Conservation (phyloP, 2,329 filamentous ascomycete species). For the Neofusicoccum parvum region DNA sequence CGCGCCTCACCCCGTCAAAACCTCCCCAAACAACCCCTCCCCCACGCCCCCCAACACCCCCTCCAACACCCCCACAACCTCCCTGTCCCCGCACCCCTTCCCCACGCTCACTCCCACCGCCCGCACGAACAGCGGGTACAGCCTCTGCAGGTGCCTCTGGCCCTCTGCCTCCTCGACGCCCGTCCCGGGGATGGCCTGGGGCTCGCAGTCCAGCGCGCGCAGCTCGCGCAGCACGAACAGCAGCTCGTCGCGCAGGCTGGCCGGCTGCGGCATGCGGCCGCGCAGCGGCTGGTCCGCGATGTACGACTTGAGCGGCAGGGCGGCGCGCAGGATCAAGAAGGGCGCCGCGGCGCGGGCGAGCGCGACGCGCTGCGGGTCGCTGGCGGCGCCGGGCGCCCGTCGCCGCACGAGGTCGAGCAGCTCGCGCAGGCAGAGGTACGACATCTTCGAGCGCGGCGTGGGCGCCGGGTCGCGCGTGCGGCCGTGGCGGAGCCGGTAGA, state of each 20-base stretch:
- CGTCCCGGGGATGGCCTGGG: constrained; percentile 63
- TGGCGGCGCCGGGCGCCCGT: constrained; percentile 50
- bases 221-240: constrained; percentile 69
- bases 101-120: constrained; percentile 58
- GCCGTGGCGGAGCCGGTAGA: constrained; percentile 69
- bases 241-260: constrained; percentile 78
- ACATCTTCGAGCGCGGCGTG: constrained; percentile 69
- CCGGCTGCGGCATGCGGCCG: constrained; percentile 84
- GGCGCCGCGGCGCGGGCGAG: constrained; percentile 77
- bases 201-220: constrained; percentile 68
- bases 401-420: constrained; percentile 62
- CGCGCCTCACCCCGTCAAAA: neutral
- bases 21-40: constrained; percentile 38
- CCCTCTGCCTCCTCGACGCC: constrained; percentile 24
- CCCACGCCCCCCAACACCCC: constrained; percentile 46
- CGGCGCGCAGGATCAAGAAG: constrained; percentile 79
- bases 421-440: constrained; percentile 78
- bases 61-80: constrained; percentile 52
- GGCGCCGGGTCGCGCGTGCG: constrained; percentile 70
- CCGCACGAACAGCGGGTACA: constrained; percentile 77
- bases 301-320: constrained; percentile 79
- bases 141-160: constrained; percentile 71
- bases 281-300: constrained; percentile 89
- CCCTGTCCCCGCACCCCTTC: constrained; percentile 63
- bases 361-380: constrained; percentile 47